Evolutionary conservation across 2,329 filamentous ascomycete species (phyloP), one percentile per base, ranked within the genome.

Genomic region (Aspergillus cejpii): DNA sequence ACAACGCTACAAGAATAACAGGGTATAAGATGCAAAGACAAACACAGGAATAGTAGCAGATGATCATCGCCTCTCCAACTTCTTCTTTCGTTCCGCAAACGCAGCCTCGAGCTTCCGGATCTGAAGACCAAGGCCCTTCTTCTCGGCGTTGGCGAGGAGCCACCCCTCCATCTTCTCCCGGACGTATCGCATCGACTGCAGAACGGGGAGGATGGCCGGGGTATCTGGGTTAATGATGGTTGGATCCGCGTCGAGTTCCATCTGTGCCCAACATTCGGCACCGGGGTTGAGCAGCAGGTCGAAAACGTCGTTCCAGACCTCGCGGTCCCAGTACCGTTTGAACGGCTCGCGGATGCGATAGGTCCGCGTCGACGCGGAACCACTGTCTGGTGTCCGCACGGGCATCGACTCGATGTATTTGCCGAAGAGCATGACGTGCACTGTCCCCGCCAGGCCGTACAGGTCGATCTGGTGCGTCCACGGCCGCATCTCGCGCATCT

Each of bases 381-480:
- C 43, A 3, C 48, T 48, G 7, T 50, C 42, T 34, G 54, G 54
- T 11, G 43, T 47, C 1, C 55, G 56, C 1, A 61, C 55, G 1
- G 62, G 73, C 1, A 76, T 64, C 0, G 88, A 94, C 62, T 95
- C 87, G 58, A 98, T 92, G 68, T 97, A 97, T 61, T 87, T 89
- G 7, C 92, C 91, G 62, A 96, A 98, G 3, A 98, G 78, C 56
- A 98, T 78, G 34, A 81, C 84, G 68, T 98, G 89, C 3, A 97
- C 74, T 19, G 87, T 86, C 3, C 88, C 89, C 0, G 92, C 92
- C 0, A 96, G 76, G 10, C 92, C 92, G 65, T 94, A 87, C 59
- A 97, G 94, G 71, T 98, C 92, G 54, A 96, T 87, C 65, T 98
- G 92, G 73, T 89, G 96, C 1, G 91, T 97, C 92, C 92, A 98